Conservation (phyloP, 2,329 filamentous ascomycete species). For the Leptoxyphium fumago region DNA sequence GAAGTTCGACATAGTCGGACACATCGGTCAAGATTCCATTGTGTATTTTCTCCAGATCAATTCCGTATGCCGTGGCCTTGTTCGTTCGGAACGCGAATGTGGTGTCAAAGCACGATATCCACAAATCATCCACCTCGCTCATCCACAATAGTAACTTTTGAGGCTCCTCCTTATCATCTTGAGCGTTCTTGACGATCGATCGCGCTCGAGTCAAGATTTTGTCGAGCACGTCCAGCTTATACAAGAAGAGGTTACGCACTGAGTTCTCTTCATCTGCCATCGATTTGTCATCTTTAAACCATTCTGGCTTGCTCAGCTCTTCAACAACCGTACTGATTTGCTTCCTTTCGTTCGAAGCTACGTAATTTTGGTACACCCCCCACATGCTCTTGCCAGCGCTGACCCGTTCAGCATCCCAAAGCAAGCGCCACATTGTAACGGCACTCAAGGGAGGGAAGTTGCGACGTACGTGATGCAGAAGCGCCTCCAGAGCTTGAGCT, state of each 20-base stretch:
- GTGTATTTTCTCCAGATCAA: conserved; percentile 48
- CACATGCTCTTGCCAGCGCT: conserved; percentile 66
- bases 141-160: conserved; percentile 33
- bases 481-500: conserved; percentile 55
- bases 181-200: not conserved
- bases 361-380: conserved; percentile 60
- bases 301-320: conserved; percentile 5
- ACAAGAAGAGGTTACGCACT: not conserved
- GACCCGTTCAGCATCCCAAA: conserved; percentile 87
- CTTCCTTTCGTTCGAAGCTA: conserved; percentile 18
- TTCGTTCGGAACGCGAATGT: conserved; percentile 57
- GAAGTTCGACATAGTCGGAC: conserved; percentile 50
- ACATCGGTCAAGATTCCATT: conserved; percentile 30
- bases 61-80: conserved; percentile 57
- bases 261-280: not conserved
- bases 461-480: conserved; percentile 56
- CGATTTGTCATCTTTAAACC: conserved; percentile 34
- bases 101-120: conserved; percentile 47
- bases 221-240: not conserved
- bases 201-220: not conserved
- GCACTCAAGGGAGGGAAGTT: conserved; percentile 51
- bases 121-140: conserved; percentile 61
- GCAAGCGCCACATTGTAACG: conserved; percentile 58
- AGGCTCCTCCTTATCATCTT: conserved; percentile 6
- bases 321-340: conserved; percentile 7